phyloP scores from a whole-genome alignment of 805 yeast genomes.

The Debaryomyces castellii region DNA sequence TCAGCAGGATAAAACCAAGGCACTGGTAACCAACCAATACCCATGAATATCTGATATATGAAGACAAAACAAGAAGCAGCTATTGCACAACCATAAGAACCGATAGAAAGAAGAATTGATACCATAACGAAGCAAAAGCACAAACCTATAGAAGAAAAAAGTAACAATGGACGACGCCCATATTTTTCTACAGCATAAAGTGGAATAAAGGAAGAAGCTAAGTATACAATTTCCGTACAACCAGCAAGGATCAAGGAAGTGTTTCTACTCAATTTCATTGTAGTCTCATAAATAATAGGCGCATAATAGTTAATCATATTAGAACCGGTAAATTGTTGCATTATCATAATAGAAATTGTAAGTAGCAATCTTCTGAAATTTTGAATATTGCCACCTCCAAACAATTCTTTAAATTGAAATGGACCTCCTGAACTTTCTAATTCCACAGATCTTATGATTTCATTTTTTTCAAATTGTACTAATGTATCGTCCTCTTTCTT shows the following conservation, averaged over 20 bases:
- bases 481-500: constrained; percentile 22
- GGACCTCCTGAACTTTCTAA: constrained; percentile 8
- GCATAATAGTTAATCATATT: constrained; percentile 26
- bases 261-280: constrained; percentile 18
- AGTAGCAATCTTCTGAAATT: constrained; percentile 29
- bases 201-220: constrained; percentile 24
- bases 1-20: constrained; percentile 33
- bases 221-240: constrained; percentile 28
- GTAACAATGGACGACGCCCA: constrained; percentile 24
- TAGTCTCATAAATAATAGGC: constrained; percentile 20
- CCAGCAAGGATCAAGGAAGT: constrained; percentile 25
- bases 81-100: constrained; percentile 8
- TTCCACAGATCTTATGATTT: constrained; percentile 12
- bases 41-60: constrained; percentile 21
- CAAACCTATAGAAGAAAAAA: constrained; percentile 13
- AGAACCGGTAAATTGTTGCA: constrained; percentile 24
- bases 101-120: constrained; percentile 4
- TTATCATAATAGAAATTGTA: constrained; percentile 14
- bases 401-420: constrained; percentile 18
- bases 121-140: constrained; percentile 21
- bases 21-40: constrained; percentile 28
- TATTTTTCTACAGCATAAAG: constrained; percentile 26
- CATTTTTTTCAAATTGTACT: constrained; percentile 25
- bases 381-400: constrained; percentile 30
- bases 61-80: constrained; percentile 28